phyloP scores from a whole-genome alignment of 805 yeast genomes.

The Teunomyces aglyptinius region DNA sequence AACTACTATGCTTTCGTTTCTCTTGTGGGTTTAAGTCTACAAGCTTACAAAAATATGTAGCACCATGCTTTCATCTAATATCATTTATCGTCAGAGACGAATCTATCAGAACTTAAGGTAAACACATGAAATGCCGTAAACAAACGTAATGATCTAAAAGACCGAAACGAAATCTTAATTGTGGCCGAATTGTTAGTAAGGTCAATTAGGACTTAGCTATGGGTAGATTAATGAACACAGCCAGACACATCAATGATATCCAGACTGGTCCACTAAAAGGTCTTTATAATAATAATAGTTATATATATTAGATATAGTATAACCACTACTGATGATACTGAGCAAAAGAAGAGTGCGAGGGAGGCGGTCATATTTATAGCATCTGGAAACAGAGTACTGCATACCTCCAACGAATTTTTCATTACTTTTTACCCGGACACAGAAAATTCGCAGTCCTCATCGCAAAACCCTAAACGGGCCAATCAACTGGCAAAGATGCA shows the following conservation, averaged over 20 bases:
- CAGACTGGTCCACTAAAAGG: slow-evolving; percentile 42
- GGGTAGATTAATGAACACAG: slow-evolving; percentile 12
- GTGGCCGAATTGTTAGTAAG: slow-evolving; percentile 72
- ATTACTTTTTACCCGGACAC: slow-evolving; percentile 2
- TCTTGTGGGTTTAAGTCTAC: not conserved
- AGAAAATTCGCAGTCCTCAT: not conserved
- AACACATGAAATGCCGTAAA: slow-evolving; percentile 33
- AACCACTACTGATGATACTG: slow-evolving; percentile 75
- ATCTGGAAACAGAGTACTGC: slow-evolving; percentile 6
- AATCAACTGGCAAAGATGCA: not conserved
- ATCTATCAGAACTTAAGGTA: slow-evolving; percentile 33
- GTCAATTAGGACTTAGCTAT: slow-evolving; percentile 71
- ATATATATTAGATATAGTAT: slow-evolving; percentile 70
- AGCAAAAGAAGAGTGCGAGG: slow-evolving; percentile 34
- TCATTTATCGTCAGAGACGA: slow-evolving; percentile 15
- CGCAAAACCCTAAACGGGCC: not conserved
- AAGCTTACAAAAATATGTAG: slow-evolving; percentile 37
- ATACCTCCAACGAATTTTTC: not conserved
- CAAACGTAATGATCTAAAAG: slow-evolving; percentile 52
- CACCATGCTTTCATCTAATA: slow-evolving; percentile 52
- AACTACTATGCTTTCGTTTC: too few species aligned
- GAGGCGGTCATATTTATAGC: slow-evolving; percentile 27
- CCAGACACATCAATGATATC: slow-evolving; percentile 14
- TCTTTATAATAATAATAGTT: slow-evolving; percentile 49
- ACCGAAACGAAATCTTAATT: slow-evolving; percentile 74